Evolutionary conservation across 1,284 basidiomycete genomes (phyloP), one percentile per base, ranked within the genome.

Genomic region (Fomes fomentarius): DNA sequence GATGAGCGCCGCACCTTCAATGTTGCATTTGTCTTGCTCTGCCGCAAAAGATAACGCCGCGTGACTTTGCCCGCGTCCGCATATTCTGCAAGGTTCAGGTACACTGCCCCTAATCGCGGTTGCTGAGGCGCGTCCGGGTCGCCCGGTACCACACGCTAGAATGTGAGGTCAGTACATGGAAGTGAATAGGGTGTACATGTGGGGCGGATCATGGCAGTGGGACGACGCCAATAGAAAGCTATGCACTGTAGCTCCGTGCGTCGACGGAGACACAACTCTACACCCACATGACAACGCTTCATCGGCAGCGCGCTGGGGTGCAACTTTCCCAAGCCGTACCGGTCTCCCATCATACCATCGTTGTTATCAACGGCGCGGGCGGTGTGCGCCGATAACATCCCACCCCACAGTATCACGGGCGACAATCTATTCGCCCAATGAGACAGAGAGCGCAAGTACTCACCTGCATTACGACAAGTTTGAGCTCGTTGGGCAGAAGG

Each of bases 11-110:
- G 12, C 17, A 87, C 83, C 74, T 85, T 87, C 45, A 93, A 76
- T 2, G 85, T 87, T 0, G 91, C 89, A 60, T 93, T 93, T 39
- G 85, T 90, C 70, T 88, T 89, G 67, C 86, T 90, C 61, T 91
- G 80, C 48, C 82, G 75, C 7, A 93, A 74, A 14, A 93, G 77
- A 69, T 91, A 91, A 21, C 83, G 78, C 15, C 91, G 78, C 2
- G 83, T 85, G 25, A 92, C 80, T 14, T 76, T 71, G 2, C 87
- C 86, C 10, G 75, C 72, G 45, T 80, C 79, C 9, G 84, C 87
- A 62, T 92, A 93, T 64, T 92, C 86, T 2, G 91, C 85, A 3
- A 93, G 77, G 65, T 93, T 88, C 48, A 93, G 74, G 54, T 80
- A 75, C 10, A 92, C 76, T 6, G 76, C 76, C 2, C 91, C 91